These are phyloP conservation scores for Neoboletus brunneissimus DNA, from an alignment of 768 basidiomycete species.

Conservation along the genomic window DNA sequence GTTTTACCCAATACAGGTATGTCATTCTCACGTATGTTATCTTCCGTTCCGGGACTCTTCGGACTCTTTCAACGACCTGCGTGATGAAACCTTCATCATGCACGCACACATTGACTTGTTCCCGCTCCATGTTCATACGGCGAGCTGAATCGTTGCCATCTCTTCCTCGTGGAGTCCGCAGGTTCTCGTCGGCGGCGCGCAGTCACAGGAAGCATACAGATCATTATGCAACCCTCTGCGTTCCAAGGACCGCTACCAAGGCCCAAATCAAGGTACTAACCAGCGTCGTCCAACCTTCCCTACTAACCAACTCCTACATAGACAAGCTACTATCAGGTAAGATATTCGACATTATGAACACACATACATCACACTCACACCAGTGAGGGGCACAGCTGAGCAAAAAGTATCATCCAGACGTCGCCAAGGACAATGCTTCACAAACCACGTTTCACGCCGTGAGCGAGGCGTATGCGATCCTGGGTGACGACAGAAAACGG, in stretches of 20 bases:
- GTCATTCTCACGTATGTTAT: conserved; percentile 25
- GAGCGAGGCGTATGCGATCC: conserved; percentile 46
- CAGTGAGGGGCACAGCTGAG: conserved; percentile 36
- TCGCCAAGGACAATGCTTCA: conserved; percentile 37
- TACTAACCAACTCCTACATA: conserved; percentile 4
- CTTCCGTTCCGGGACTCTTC: too few relatives aligned
- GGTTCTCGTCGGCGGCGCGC: conserved; percentile 22
- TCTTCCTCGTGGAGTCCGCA: background rate
- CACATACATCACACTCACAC: background rate
- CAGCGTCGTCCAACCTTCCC: background rate
- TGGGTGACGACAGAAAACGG: conserved; percentile 47
- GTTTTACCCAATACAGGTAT: conserved; percentile 1
- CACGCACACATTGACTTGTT: background rate
- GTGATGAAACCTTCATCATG: background rate
- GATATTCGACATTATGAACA: background rate
- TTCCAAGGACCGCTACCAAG: conserved; percentile 30
- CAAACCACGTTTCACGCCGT: conserved; percentile 42
- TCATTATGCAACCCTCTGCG: conserved; percentile 28
- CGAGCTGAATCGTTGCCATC: background rate
- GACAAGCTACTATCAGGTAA: conserved; percentile 34
- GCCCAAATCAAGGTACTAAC: conserved; percentile 33
- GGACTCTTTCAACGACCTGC: background rate
- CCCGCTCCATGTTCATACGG: background rate
- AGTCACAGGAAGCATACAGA: conserved; percentile 16
- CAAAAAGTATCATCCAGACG: conserved; percentile 48